phyloP scores from a whole-genome alignment of 2,329 filamentous ascomycete genomes.

The Aureobasidium sp. region DNA sequence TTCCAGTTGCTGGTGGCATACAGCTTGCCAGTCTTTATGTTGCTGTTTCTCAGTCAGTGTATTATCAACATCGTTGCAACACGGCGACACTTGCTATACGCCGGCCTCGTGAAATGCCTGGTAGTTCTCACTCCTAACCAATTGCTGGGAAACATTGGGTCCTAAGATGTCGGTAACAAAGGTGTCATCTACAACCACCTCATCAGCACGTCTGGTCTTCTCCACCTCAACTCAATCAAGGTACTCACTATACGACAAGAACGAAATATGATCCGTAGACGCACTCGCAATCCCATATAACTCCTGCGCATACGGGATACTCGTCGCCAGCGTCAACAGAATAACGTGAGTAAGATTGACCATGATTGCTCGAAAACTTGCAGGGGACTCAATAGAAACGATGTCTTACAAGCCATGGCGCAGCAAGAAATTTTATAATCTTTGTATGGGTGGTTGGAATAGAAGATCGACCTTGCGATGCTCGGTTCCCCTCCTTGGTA shows the following conservation, averaged over 20 bases:
- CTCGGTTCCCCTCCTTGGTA: neutral
- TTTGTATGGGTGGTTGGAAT: neutral
- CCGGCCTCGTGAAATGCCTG: conserved; percentile 23
- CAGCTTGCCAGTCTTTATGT: conserved; percentile 28
- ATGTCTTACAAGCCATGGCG: neutral
- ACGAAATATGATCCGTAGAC: conserved; percentile 16
- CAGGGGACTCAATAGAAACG: too few species aligned
- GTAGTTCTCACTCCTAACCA: conserved; percentile 22
- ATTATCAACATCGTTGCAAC: too few species aligned
- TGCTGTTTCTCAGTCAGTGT: too few species aligned
- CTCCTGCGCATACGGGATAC: conserved; percentile 25
- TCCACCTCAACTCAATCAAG: neutral
- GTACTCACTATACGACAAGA: conserved; percentile 17
- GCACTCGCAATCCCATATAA: conserved; percentile 14
- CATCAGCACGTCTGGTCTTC: neutral
- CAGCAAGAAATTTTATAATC: neutral
- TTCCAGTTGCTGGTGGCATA: conserved; percentile 37
- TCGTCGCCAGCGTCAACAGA: conserved; percentile 24
- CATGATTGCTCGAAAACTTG: conserved; percentile 18
- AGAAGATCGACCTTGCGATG: neutral
- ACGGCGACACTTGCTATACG: too few species aligned
- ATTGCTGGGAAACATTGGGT: conserved; percentile 22
- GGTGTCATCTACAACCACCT: conserved; percentile 16
- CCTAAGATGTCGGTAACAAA: conserved; percentile 27
- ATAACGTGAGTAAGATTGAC: conserved; percentile 29